Percentiles rank a stretch among this genome's conserved stretches.
phyloP scores from a whole-genome alignment of 2,329 filamentous ascomycete species.

The Stachybotrys elegans region DNA sequence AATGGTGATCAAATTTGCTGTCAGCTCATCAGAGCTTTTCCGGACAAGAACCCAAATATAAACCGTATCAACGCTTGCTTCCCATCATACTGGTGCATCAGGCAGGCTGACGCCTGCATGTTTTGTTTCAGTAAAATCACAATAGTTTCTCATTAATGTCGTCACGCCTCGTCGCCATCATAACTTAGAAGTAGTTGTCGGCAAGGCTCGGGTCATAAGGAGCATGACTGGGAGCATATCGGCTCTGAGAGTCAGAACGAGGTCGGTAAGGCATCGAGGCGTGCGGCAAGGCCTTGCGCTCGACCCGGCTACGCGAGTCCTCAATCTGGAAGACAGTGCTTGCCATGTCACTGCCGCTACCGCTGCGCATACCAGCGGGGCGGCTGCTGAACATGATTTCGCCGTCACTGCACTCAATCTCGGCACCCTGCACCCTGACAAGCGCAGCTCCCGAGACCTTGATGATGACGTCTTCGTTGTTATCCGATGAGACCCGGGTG shows the following conservation, averaged over 20 bases:
- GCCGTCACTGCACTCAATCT: conserved; percentile 54
- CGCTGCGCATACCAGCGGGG: conserved; percentile 17
- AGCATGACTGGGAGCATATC: conserved; percentile 25
- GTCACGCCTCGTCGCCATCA: conserved; percentile 22
- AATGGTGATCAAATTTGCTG: not conserved
- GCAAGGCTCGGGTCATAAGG: conserved; percentile 24
- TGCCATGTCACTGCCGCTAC: conserved; percentile 45
- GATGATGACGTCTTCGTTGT: conserved; percentile 57
- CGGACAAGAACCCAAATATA: too few relatives aligned
- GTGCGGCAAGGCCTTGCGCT: conserved; percentile 32
- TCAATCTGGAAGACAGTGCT: conserved; percentile 45
- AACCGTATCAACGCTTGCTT: not conserved
- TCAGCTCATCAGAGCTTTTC: too few relatives aligned
- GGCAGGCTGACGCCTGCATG: too few relatives aligned
- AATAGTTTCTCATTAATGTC: conserved; percentile 21
- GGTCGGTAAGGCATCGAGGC: conserved; percentile 37
- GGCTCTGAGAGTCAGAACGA: conserved; percentile 39
- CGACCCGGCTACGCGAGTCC: conserved; percentile 38
- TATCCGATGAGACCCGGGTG: conserved; percentile 45
- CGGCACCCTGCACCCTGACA: conserved; percentile 50
- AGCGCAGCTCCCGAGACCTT: conserved; percentile 52
- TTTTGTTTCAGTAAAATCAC: conserved; percentile 5
- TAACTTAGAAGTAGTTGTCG: conserved; percentile 24
- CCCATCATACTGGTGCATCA: too few relatives aligned
- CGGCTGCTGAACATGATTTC: conserved; percentile 51